These are phyloP conservation scores for Cryptosporidium sp. DNA, from an alignment of 169 alveolate genomes.

Conservation along the genomic window DNA sequence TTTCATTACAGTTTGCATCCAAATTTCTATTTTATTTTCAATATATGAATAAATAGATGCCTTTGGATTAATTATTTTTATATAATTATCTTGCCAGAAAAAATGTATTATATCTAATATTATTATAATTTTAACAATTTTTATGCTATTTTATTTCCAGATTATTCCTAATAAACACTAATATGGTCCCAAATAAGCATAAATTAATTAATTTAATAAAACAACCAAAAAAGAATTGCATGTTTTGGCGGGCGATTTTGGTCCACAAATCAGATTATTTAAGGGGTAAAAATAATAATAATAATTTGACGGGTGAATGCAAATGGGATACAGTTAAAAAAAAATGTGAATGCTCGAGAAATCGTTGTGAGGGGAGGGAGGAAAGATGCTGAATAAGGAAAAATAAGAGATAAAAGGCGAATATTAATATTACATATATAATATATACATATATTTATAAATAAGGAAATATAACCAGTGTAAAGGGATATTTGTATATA, in stretches of 20 bases:
- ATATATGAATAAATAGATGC: conserved; percentile 15
- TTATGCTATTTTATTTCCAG: too few relatives aligned
- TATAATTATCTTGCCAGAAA: too few relatives aligned
- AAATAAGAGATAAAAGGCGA: not conserved
- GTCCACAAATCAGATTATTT: conserved; percentile 2
- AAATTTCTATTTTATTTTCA: not conserved
- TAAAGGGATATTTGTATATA: not conserved
- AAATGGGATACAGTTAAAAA: not conserved
- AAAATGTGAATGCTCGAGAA: conserved; percentile 11
- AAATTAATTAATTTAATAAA: not conserved
- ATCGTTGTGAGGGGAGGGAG: not conserved
- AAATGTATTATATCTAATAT: too few relatives aligned
- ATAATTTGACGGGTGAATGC: conserved; percentile 23
- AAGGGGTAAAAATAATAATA: not conserved
- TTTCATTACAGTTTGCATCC: not conserved
- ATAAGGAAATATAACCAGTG: too few relatives aligned
- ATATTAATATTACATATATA: too few relatives aligned
- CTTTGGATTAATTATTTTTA: not conserved
- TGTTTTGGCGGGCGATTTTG: conserved; percentile 34
- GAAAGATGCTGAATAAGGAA: not conserved
- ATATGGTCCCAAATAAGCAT: not conserved
- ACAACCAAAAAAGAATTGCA: not conserved
- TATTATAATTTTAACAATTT: not conserved
- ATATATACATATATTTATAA: too few relatives aligned
- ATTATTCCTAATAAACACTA: not conserved